Percentiles rank a stretch among this genome's conserved stretches.
Evolutionary conservation across 2,329 filamentous ascomycete species (phyloP).

Genomic region (Paecilomyces sp.): DNA sequence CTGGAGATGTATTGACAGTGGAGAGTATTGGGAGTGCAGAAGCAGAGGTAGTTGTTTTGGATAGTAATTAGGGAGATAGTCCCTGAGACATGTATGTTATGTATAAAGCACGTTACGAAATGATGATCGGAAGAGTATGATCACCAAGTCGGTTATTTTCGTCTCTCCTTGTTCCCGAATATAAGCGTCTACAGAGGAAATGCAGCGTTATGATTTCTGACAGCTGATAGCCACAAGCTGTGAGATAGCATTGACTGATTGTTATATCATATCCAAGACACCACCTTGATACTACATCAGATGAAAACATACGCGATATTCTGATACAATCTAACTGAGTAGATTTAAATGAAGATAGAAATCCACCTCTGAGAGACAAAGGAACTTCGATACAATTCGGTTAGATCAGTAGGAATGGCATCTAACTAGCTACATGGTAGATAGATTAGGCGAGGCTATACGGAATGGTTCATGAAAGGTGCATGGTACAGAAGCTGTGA

Average conservation of each 20-base stretch:
- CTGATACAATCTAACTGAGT: background rate
- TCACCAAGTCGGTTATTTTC: too few relatives aligned
- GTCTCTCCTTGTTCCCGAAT: too few relatives aligned
- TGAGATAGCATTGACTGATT: background rate
- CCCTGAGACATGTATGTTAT: background rate
- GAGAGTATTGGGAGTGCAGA: conserved; percentile 62
- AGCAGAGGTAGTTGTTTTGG: conserved; percentile 60
- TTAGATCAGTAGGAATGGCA: conserved; percentile 8
- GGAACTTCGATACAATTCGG: conserved; percentile 5
- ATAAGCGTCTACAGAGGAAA: too few relatives aligned
- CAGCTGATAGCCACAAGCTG: background rate
- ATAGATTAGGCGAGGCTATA: conserved; percentile 22
- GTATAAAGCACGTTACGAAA: background rate
- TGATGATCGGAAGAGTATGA: too few relatives aligned
- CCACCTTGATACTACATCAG: background rate
- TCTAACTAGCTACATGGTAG: conserved; percentile 26
- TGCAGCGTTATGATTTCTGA: background rate
- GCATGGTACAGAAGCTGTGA: conserved; percentile 23
- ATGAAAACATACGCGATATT: background rate
- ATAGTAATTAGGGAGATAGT: conserved; percentile 20
- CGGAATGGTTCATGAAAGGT: conserved; percentile 26
- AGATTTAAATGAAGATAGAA: background rate
- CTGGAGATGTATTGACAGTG: conserved; percentile 56
- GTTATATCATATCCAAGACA: background rate
- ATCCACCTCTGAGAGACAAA: conserved; percentile 2